Conservation (phyloP, 345 rosid genomes). For the Heritiera fomes region DNA sequence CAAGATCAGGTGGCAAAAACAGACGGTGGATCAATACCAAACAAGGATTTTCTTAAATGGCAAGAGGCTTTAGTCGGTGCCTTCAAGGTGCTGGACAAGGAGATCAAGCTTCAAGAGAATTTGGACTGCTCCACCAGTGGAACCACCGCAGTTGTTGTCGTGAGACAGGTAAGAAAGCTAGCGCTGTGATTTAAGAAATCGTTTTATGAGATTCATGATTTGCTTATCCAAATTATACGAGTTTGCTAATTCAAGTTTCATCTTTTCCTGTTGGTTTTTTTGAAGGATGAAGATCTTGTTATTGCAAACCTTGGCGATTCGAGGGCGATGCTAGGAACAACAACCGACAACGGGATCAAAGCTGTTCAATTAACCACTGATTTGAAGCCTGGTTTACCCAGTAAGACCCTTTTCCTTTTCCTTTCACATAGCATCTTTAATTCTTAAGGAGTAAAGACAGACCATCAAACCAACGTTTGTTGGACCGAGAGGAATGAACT, state of each 20-base stretch:
- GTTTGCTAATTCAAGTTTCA: not conserved
- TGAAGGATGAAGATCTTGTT: constrained; percentile 65
- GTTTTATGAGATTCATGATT: not conserved
- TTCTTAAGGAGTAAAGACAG: not conserved
- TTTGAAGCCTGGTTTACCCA: constrained; percentile 70
- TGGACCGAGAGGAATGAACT: too few species aligned
- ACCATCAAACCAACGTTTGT: not conserved
- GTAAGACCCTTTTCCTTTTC: constrained; percentile 40
- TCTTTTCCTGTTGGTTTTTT: not conserved
- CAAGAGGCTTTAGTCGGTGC: constrained; percentile 46
- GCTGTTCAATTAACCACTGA: constrained; percentile 73
- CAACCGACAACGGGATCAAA: constrained; percentile 40
- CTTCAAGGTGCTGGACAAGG: constrained; percentile 69
- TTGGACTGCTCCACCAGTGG: constrained; percentile 76
- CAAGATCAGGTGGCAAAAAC: not conserved
- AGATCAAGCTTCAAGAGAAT: constrained; percentile 56
- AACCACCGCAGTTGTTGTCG: constrained; percentile 73
- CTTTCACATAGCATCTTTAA: not conserved
- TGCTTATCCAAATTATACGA: not conserved
- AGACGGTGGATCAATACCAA: constrained; percentile 14
- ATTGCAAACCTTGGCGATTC: constrained; percentile 93
- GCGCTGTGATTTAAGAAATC: not conserved
- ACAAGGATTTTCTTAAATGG: constrained; percentile 37
- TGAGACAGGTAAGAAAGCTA: constrained; percentile 48
- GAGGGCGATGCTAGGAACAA: constrained; percentile 70